A percentile compares a stretch with the other conserved stretches of the same genome.
These are phyloP conservation scores for Calonectria naviculata DNA, from an alignment of 2,329 filamentous ascomycete genomes.

Conservation along the genomic window DNA sequence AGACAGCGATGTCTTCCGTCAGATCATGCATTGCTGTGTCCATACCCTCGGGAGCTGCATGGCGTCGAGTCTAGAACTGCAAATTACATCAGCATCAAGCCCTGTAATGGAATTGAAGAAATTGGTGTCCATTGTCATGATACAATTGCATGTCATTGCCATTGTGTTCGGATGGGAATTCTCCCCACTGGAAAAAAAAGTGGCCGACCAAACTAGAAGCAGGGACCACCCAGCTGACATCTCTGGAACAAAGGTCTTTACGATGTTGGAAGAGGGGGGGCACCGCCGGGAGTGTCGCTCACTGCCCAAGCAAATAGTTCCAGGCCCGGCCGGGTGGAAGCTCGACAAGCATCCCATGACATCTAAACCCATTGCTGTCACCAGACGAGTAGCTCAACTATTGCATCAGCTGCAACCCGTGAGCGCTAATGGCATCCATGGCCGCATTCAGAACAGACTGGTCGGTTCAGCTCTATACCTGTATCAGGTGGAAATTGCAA, in stretches of 20 bases:
- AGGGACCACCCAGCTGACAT: slow-evolving; percentile 30
- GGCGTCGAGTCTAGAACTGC: slow-evolving; percentile 23
- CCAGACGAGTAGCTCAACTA: slow-evolving; percentile 35
- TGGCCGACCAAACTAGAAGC: slow-evolving; percentile 23
- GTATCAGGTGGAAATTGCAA: slow-evolving; percentile 36
- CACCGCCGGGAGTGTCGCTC: slow-evolving; percentile 7
- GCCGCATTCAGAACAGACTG: slow-evolving; percentile 19
- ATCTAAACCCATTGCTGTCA: slow-evolving; percentile 36
- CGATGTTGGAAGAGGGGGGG: slow-evolving; percentile 13
- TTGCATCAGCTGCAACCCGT: slow-evolving; percentile 39
- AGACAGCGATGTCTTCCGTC: slow-evolving; percentile 27
- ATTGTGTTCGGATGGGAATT: not conserved
- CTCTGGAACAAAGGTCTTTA: slow-evolving; percentile 1
- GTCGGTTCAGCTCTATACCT: slow-evolving; percentile 25
- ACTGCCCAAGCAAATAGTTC: slow-evolving; percentile 16
- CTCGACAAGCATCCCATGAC: slow-evolving; percentile 33
- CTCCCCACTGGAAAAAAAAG: slow-evolving; percentile 1
- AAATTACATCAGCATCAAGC: not conserved
- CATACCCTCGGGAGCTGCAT: slow-evolving; percentile 26
- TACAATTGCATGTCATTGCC: not conserved
- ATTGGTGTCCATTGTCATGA: not conserved
- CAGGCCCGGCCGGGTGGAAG: slow-evolving; percentile 20
- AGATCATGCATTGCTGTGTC: slow-evolving; percentile 32
- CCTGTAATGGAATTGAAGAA: not conserved
- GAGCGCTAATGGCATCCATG: slow-evolving; percentile 33